A percentile compares a stretch with the other conserved stretches of the same genome.
phyloP scores from a whole-genome alignment of 352 stramenopile genomes.

The Globisporangium splendens region DNA sequence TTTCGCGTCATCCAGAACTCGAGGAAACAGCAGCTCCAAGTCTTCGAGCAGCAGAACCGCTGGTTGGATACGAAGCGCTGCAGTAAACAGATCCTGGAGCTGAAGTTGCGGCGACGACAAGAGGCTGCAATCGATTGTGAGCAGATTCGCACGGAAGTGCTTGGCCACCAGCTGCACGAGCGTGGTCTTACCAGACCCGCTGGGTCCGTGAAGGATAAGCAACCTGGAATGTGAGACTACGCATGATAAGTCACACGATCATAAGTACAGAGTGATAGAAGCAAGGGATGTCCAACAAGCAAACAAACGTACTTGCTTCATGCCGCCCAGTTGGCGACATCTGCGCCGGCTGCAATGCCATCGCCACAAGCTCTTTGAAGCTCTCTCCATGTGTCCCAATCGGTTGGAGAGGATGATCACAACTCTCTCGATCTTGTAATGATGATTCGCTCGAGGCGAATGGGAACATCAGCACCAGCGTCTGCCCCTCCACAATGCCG shows the following conservation, averaged over 20 bases:
- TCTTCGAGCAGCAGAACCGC: slow-evolving; percentile 68
- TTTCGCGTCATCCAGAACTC: slow-evolving; percentile 62
- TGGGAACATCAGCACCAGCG: slow-evolving; percentile 56
- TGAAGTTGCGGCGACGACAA: slow-evolving; percentile 47
- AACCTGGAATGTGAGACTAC: slow-evolving; percentile 28
- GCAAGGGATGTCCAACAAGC: too few relatives aligned
- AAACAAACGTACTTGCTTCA: slow-evolving; percentile 4
- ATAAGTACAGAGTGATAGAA: too few relatives aligned
- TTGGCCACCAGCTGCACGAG: slow-evolving; percentile 49
- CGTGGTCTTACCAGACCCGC: slow-evolving; percentile 72
- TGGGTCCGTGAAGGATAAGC: slow-evolving; percentile 60
- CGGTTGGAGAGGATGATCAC: slow-evolving; percentile 14
- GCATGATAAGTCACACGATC: background rate
- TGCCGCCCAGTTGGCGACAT: background rate
- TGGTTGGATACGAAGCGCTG: slow-evolving; percentile 67
- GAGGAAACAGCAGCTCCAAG: slow-evolving; percentile 73
- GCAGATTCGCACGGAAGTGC: slow-evolving; percentile 45
- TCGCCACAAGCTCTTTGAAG: slow-evolving; percentile 38
- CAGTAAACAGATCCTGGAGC: slow-evolving; percentile 64
- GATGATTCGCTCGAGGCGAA: slow-evolving; percentile 20
- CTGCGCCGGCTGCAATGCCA: slow-evolving; percentile 20
- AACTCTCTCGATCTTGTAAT: too few relatives aligned
- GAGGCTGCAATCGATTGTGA: slow-evolving; percentile 61
- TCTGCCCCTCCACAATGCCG: slow-evolving; percentile 55
- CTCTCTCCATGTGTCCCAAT: slow-evolving; percentile 36